Percentiles rank a stretch among this genome's conserved stretches.
Evolutionary conservation across 805 yeast species (phyloP).

Genomic region (Zygosaccharomyces pseudorouxii): DNA sequence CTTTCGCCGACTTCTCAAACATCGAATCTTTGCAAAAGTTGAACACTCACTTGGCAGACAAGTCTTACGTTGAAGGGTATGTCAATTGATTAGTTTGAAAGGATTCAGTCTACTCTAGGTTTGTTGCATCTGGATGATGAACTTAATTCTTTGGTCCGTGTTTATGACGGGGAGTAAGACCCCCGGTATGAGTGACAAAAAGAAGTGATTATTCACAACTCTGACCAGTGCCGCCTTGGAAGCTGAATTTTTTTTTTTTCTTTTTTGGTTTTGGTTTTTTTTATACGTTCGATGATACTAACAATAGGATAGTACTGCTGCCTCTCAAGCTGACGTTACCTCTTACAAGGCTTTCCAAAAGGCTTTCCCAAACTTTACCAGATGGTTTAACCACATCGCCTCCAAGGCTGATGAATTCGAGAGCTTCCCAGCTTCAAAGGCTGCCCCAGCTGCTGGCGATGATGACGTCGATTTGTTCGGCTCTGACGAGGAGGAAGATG

Average conservation of each 20-base stretch:
- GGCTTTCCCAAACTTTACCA: slow-evolving; percentile 88
- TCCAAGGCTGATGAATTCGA: slow-evolving; percentile 83
- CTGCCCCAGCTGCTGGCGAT: slow-evolving; percentile 58
- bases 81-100: slow-evolving; percentile 36
- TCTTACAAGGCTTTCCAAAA: slow-evolving; percentile 91
- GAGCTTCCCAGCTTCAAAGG: slow-evolving; percentile 69
- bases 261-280: neutral
- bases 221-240: slow-evolving; percentile 5
- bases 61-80: slow-evolving; percentile 95
- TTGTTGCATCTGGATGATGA: slow-evolving; percentile 49
- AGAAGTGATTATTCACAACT: slow-evolving; percentile 30
- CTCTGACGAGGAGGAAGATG: slow-evolving; percentile 91
- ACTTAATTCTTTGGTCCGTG: slow-evolving; percentile 79
- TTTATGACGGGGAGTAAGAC: slow-evolving; percentile 95
- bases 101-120: neutral
- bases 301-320: slow-evolving; percentile 55
- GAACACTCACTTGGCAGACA: slow-evolving; percentile 82
- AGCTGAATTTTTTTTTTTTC: slow-evolving; percentile 3
- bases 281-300: slow-evolving; percentile 1
- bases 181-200: slow-evolving; percentile 89
- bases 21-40: slow-evolving; percentile 68
- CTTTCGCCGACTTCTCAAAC: slow-evolving; percentile 78
- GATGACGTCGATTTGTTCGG: slow-evolving; percentile 96
- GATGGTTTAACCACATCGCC: slow-evolving; percentile 99
- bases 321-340: slow-evolving; percentile 93